Conservation (phyloP, 2,329 filamentous ascomycete genomes). For the Trichoderma oligosporum region DNA sequence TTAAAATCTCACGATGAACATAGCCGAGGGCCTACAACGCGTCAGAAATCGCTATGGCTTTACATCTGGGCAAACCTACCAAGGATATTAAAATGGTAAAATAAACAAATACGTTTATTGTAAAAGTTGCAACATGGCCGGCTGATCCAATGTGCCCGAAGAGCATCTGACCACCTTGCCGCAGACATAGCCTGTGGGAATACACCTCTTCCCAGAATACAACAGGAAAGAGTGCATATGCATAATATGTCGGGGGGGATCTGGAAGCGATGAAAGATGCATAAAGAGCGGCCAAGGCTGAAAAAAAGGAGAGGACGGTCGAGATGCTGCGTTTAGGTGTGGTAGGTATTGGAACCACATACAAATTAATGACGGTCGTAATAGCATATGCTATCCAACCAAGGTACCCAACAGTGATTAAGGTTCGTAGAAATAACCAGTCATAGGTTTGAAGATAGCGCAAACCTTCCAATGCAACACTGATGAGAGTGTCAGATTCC, state of each 20-base stretch:
- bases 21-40: conserved; percentile 74
- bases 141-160: conserved; percentile 65
- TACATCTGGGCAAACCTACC: conserved; percentile 44
- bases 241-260: conserved; percentile 81
- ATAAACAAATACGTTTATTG: conserved; percentile 63
- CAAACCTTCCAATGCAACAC: conserved; percentile 73
- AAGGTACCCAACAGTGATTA: conserved; percentile 86
- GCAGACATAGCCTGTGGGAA: conserved; percentile 67
- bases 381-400: conserved; percentile 94
- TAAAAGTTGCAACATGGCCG: conserved; percentile 54
- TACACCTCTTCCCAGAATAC: conserved; percentile 97
- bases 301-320: conserved; percentile 66
- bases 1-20: conserved; percentile 84
- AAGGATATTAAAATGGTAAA: conserved; percentile 74
- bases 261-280: conserved; percentile 75
- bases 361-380: conserved; percentile 81
- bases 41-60: conserved; percentile 3
- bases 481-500: conserved; percentile 71
- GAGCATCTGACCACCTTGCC: conserved; percentile 62
- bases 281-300: conserved; percentile 70
- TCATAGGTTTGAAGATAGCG: conserved; percentile 97
- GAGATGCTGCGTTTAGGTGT: conserved; percentile 58
- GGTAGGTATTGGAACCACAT: conserved; percentile 71
- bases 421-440: conserved; percentile 87
- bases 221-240: conserved; percentile 87